Conservation (phyloP, 768 basidiomycete species). For the Cystobasidiopsis lactophilus region DNA sequence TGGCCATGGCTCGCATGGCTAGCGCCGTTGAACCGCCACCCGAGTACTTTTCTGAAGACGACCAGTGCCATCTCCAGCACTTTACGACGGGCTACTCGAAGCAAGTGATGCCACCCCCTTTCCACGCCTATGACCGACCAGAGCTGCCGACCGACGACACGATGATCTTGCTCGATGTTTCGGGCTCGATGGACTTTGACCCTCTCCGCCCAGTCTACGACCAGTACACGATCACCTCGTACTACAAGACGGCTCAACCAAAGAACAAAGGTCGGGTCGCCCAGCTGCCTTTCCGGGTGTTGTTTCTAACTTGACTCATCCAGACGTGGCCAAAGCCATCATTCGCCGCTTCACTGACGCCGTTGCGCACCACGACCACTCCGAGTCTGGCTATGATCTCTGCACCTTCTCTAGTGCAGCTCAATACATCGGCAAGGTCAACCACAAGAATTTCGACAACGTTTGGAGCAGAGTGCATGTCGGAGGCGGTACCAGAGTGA, state of each 20-base stretch:
- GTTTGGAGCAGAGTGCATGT: constrained; percentile 9
- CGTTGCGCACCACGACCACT: constrained; percentile 11
- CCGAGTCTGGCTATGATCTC: constrained; percentile 4
- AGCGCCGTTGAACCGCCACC: constrained; percentile 11
- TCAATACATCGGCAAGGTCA: neutral
- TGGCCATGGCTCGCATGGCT: constrained; percentile 13
- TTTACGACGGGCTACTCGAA: constrained; percentile 13
- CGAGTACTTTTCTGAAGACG: constrained; percentile 9
- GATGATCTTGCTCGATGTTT: constrained; percentile 14
- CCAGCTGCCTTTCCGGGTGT: neutral
- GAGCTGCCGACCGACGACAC: constrained; percentile 11
- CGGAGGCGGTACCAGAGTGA: constrained; percentile 14
- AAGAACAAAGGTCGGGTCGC: constrained; percentile 14
- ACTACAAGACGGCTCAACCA: constrained; percentile 7
- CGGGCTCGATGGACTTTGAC: constrained; percentile 13
- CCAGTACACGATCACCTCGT: constrained; percentile 11
- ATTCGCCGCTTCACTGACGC: constrained; percentile 13
- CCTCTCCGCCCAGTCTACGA: constrained; percentile 8
- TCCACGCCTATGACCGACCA: constrained; percentile 5
- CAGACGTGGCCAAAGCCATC: constrained; percentile 13
- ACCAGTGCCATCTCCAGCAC: constrained; percentile 12
- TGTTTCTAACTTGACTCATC: neutral
- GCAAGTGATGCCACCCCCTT: constrained; percentile 14
- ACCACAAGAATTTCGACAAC: constrained; percentile 5
- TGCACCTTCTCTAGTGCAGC: constrained; percentile 6